A percentile compares a stretch with the other conserved stretches of the same genome.
phyloP scores from a whole-genome alignment of 306 rosid genomes.

The Trifolium dubium region DNA sequence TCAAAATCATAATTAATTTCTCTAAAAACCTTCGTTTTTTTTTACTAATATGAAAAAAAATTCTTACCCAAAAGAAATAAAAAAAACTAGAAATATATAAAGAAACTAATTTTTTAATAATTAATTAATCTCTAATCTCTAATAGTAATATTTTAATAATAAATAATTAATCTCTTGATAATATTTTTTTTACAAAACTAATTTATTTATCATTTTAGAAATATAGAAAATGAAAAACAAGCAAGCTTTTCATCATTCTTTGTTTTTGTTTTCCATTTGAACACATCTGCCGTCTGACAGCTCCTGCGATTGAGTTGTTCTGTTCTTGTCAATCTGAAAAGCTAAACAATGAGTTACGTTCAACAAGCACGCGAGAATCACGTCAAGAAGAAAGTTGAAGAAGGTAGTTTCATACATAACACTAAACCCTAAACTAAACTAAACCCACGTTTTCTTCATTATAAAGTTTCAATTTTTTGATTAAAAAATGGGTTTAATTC shows the following conservation, averaged over 20 bases:
- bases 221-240: too few relatives aligned
- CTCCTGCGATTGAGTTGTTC: neutral
- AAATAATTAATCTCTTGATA: too few relatives aligned
- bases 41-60: too few relatives aligned
- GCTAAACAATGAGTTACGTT: constrained; percentile 63
- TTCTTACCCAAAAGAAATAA: too few relatives aligned
- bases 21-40: too few relatives aligned
- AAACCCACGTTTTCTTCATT: constrained; percentile 19
- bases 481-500: neutral
- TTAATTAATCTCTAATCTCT: too few relatives aligned
- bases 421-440: constrained; percentile 42
- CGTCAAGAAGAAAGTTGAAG: constrained; percentile 98
- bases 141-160: too few relatives aligned
- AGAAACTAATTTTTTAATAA: too few relatives aligned
- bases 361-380: constrained; percentile 94
- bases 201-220: too few relatives aligned
- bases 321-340: constrained; percentile 11
- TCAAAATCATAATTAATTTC: too few relatives aligned
- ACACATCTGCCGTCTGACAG: neutral
- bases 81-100: too few relatives aligned
- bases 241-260: neutral
- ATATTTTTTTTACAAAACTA: too few relatives aligned
- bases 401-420: constrained; percentile 52
- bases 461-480: constrained; percentile 11
- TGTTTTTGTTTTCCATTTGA: neutral